phyloP scores from a whole-genome alignment of 78 protist species.

The Dictyostelium intermedium region DNA sequence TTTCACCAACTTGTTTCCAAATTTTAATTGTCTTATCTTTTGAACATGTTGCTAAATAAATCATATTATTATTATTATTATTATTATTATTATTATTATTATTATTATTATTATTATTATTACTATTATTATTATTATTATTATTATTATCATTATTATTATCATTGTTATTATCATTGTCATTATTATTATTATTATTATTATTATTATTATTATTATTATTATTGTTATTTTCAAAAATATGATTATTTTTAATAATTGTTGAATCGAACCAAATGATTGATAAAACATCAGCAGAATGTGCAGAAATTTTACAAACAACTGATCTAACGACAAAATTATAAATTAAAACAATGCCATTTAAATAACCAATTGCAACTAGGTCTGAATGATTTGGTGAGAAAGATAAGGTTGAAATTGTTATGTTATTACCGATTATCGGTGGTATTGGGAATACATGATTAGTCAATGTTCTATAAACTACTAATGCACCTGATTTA shows the following conservation, averaged over 20 bases:
- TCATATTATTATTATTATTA: too few species aligned
- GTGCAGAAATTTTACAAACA: conserved; percentile 24
- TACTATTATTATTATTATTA: background rate
- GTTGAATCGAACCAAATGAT: conserved; percentile 31
- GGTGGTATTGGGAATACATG: conserved; percentile 1
- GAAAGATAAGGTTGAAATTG: conserved; percentile 4
- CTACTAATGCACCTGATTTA: conserved; percentile 31
- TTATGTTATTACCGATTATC: background rate
- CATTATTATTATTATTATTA: too few species aligned
- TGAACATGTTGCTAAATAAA: conserved; percentile 32
- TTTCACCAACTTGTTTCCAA: conserved; percentile 50
- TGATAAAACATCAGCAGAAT: conserved; percentile 18
- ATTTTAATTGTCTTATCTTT: conserved; percentile 63
- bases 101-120: background rate
- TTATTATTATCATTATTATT: too few species aligned
- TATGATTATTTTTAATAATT: background rate
- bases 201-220: too few species aligned
- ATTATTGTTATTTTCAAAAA: background rate
- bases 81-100: background rate
- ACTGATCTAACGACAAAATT: background rate
- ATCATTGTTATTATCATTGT: too few species aligned
- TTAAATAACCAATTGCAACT: conserved; percentile 40
- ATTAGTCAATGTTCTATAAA: conserved; percentile 24
- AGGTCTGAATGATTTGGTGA: conserved; percentile 4
- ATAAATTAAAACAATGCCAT: conserved; percentile 46